These are phyloP conservation scores for Penicillium rolfsii DNA, from an alignment of 2,329 filamentous ascomycete species.

Conservation along the genomic window DNA sequence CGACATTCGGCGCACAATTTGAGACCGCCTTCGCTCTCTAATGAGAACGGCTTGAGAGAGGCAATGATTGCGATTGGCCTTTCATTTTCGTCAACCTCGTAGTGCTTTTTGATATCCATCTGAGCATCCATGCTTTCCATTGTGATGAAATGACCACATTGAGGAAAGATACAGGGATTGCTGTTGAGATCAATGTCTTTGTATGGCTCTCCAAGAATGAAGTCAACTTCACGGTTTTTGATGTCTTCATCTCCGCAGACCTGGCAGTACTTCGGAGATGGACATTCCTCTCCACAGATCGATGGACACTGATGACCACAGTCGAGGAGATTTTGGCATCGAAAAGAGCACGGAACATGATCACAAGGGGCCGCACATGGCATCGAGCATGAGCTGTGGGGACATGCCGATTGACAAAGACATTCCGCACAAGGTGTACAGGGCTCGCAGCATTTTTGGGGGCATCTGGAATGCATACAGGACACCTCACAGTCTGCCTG, in stretches of 20 bases:
- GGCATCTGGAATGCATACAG: conserved; percentile 62
- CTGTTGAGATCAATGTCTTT: conserved; percentile 61
- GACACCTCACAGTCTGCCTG: conserved; percentile 55
- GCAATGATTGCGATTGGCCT: conserved; percentile 28
- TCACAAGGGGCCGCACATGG: conserved; percentile 70
- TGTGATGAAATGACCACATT: conserved; percentile 67
- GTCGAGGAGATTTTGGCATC: conserved; percentile 57
- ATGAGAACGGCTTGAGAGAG: conserved; percentile 54
- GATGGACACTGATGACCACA: conserved; percentile 70
- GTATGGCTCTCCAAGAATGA: conserved; percentile 59
- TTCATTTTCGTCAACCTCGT: conserved; percentile 30
- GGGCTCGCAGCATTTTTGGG: conserved; percentile 60
- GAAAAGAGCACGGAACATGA: conserved; percentile 64
- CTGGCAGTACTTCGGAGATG: conserved; percentile 58
- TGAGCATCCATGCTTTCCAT: conserved; percentile 63
- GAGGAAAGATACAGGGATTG: conserved; percentile 64
- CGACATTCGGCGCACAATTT: conserved; percentile 64
- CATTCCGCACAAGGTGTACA: conserved; percentile 64
- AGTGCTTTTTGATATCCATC: conserved; percentile 55
- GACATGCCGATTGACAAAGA: conserved; percentile 59
- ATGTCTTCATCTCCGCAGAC: conserved; percentile 52
- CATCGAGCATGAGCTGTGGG: conserved; percentile 56
- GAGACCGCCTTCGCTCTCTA: conserved; percentile 43
- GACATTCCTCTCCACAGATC: conserved; percentile 67
- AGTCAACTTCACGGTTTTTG: conserved; percentile 58